Conservation (phyloP, 2,329 filamentous ascomycete species). For the Paraphoma chrysanthemicola region DNA sequence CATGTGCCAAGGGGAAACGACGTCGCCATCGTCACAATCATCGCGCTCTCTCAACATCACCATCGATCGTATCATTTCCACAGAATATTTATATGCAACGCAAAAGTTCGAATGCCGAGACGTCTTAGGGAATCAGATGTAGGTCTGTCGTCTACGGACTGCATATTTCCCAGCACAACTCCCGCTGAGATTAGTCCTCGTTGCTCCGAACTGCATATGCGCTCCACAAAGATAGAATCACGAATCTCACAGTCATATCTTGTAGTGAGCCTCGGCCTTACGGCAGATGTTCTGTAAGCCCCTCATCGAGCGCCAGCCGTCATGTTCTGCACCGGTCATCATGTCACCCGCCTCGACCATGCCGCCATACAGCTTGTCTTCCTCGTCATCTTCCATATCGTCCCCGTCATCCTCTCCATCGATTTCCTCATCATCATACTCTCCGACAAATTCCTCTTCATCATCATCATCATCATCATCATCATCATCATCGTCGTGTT, state of each 20-base stretch:
- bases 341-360: slow-evolving; percentile 12
- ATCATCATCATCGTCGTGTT: background rate
- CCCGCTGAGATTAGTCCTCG: too few species aligned
- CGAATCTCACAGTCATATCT: background rate
- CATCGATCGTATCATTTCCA: too few species aligned
- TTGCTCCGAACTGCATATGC: too few species aligned
- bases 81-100: too few species aligned
- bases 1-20: slow-evolving; percentile 14
- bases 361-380: slow-evolving; percentile 14
- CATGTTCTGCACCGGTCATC: slow-evolving; percentile 21
- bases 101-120: too few species aligned
- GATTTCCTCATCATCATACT: background rate
- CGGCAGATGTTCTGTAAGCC: slow-evolving; percentile 15
- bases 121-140: too few species aligned
- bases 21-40: background rate
- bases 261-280: slow-evolving; percentile 9
- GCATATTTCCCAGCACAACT: too few species aligned
- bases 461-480: background rate
- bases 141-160: too few species aligned
- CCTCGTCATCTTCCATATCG: slow-evolving; percentile 4
- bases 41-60: too few species aligned
- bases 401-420: background rate
- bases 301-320: slow-evolving; percentile 16
- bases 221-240: too few species aligned
- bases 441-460: background rate